Evolutionary conservation across 2,329 filamentous ascomycete species (phyloP).

Genomic region (Chaetomium olivaceum): DNA sequence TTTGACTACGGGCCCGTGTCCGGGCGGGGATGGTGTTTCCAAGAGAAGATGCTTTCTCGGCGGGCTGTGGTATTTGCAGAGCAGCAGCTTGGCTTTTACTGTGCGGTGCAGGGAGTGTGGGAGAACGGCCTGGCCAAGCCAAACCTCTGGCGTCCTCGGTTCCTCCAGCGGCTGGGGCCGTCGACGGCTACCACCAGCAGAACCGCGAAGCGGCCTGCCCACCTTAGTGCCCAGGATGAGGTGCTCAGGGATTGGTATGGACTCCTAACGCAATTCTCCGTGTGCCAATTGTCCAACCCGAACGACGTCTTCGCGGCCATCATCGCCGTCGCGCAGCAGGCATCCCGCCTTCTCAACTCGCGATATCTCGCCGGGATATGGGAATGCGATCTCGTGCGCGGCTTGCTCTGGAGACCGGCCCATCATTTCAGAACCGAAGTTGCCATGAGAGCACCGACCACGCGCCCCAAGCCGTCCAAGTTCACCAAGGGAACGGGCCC

Average conservation of each 20-base stretch:
- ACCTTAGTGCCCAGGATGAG: background rate
- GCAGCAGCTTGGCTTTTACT: background rate
- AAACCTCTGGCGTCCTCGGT: constrained; percentile 1
- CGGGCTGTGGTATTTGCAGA: constrained; percentile 1
- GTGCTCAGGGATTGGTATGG: background rate
- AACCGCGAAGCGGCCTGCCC: background rate
- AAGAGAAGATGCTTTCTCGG: constrained; percentile 3
- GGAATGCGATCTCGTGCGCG: constrained; percentile 1
- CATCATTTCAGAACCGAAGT: background rate
- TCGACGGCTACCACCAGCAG: background rate
- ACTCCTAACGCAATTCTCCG: background rate
- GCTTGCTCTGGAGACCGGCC: constrained; percentile 1
- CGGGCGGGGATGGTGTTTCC: constrained; percentile 5
- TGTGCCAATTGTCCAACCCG: background rate
- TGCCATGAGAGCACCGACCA: background rate
- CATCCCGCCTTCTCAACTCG: constrained; percentile 1
- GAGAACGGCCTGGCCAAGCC: background rate
- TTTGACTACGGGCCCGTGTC: background rate
- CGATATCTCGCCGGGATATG: constrained; percentile 3
- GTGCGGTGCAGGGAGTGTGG: background rate
- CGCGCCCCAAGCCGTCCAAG: constrained; percentile 1
- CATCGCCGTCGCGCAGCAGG: background rate
- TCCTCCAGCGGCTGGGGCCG: background rate
- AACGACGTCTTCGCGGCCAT: constrained; percentile 1
- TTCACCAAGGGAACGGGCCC: background rate